A percentile compares a stretch with the other conserved stretches of the same genome.
Evolutionary conservation across 768 basidiomycete species (phyloP).

Genomic region (Boletus reticuloceps): DNA sequence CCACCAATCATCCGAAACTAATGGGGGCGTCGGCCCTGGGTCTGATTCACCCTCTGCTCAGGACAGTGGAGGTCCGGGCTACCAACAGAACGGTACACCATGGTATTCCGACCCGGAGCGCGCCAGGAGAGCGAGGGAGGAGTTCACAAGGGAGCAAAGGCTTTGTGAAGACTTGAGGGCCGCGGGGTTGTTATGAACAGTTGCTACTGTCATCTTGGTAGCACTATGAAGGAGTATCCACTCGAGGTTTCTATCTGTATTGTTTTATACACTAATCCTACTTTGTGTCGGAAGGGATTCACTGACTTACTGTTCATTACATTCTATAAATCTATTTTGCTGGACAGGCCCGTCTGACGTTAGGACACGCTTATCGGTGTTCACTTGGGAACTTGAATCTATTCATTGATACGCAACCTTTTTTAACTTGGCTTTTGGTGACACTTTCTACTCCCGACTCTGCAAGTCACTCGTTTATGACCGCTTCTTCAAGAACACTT

Average conservation of each 20-base stretch:
- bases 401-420: slow-evolving; percentile 3
- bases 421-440: not conserved
- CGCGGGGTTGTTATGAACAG: slow-evolving; percentile 58
- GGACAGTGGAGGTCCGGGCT: slow-evolving; percentile 28
- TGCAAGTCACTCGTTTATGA: slow-evolving; percentile 6
- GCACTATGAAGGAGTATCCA: not conserved
- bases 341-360: not conserved
- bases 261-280: slow-evolving; percentile 24
- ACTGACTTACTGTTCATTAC: slow-evolving; percentile 7
- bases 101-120: slow-evolving; percentile 44
- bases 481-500: slow-evolving; percentile 81
- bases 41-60: slow-evolving; percentile 15
- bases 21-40: slow-evolving; percentile 1
- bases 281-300: not conserved
- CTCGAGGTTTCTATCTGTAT: slow-evolving; percentile 2
- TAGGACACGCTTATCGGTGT: not conserved
- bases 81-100: slow-evolving; percentile 29
- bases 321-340: slow-evolving; percentile 8
- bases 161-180: slow-evolving; percentile 58
- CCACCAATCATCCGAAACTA: slow-evolving; percentile 11
- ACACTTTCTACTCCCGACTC: slow-evolving; percentile 1
- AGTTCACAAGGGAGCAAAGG: slow-evolving; percentile 52
- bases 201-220: slow-evolving; percentile 1
- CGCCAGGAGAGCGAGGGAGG: slow-evolving; percentile 42
- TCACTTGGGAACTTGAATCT: not conserved